These are phyloP conservation scores for Neofusicoccum ribis DNA, from an alignment of 2,329 filamentous ascomycete genomes.

Conservation along the genomic window DNA sequence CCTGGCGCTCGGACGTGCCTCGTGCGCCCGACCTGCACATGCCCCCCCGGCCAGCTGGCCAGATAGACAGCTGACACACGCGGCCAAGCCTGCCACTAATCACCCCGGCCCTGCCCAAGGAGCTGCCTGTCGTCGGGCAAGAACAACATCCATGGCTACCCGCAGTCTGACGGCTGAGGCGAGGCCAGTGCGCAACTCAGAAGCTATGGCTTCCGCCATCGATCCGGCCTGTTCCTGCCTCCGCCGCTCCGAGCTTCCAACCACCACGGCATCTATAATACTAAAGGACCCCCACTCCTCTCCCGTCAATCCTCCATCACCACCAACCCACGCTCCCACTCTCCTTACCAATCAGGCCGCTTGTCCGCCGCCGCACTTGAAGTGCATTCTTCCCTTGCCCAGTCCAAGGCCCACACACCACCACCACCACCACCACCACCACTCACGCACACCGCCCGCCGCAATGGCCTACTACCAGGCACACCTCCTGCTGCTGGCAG, in stretches of 20 bases:
- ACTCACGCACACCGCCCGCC: background rate
- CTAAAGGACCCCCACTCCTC: background rate
- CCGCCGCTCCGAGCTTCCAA: constrained; percentile 7
- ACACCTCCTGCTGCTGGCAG: constrained; percentile 18
- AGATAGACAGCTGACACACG: constrained; percentile 1
- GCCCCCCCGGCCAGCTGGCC: background rate
- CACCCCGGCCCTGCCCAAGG: constrained; percentile 10
- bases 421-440: background rate
- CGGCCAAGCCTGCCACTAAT: constrained; percentile 10
- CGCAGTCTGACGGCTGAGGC: background rate
- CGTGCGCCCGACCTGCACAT: constrained; percentile 15
- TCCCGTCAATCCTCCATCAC: background rate
- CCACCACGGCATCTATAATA: constrained; percentile 18
- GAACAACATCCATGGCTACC: background rate
- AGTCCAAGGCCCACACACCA: background rate
- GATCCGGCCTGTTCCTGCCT: constrained; percentile 9
- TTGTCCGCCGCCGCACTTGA: background rate
- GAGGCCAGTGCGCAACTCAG: background rate
- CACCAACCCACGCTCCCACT: background rate
- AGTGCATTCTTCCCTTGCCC: background rate
- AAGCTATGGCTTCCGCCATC: constrained; percentile 7
- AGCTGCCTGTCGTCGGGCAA: background rate
- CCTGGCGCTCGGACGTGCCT: constrained; percentile 4
- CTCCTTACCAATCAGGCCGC: background rate
- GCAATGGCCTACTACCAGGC: constrained; percentile 19